Conservation (phyloP, 2,329 filamentous ascomycete genomes). For the Penicillium fuscoglaucum region DNA sequence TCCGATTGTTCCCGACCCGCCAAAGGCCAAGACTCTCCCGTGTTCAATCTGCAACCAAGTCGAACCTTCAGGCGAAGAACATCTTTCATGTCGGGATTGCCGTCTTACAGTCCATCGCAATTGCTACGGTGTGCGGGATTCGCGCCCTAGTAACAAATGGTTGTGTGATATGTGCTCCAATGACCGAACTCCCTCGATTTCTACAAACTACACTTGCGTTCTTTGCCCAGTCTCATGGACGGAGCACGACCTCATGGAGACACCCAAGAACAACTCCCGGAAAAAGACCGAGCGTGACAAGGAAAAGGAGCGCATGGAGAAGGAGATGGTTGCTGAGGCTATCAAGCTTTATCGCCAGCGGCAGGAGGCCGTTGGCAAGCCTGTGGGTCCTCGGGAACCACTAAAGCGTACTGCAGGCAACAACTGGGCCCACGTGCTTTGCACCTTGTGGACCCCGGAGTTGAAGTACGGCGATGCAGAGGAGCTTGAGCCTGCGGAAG, state of each 20-base stretch:
- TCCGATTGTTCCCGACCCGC: conserved; percentile 71
- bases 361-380: conserved; percentile 81
- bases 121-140: conserved; percentile 84
- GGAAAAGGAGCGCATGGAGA: conserved; percentile 82
- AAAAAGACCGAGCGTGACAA: conserved; percentile 93
- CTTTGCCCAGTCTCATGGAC: conserved; percentile 82
- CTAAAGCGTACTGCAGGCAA: conserved; percentile 93
- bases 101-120: conserved; percentile 85
- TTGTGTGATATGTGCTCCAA: conserved; percentile 94
- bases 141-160: conserved; percentile 75
- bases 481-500: conserved; percentile 81
- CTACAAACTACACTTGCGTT: conserved; percentile 92
- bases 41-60: conserved; percentile 81
- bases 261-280: conserved; percentile 72
- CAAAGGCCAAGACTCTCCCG: conserved; percentile 74
- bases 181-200: conserved; percentile 86
- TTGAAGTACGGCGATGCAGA: conserved; percentile 87
- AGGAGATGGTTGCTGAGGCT: conserved; percentile 75
- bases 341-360: conserved; percentile 79
- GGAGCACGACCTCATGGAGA: conserved; percentile 79
- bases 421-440: conserved; percentile 97
- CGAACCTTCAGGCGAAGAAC: conserved; percentile 69
- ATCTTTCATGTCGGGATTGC: conserved; percentile 81
- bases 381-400: conserved; percentile 80
- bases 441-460: conserved; percentile 87